A percentile compares a stretch with the other conserved stretches of the same genome.
These are phyloP conservation scores for Prunus campanulata DNA, from an alignment of 306 rosid genomes.

Conservation along the genomic window DNA sequence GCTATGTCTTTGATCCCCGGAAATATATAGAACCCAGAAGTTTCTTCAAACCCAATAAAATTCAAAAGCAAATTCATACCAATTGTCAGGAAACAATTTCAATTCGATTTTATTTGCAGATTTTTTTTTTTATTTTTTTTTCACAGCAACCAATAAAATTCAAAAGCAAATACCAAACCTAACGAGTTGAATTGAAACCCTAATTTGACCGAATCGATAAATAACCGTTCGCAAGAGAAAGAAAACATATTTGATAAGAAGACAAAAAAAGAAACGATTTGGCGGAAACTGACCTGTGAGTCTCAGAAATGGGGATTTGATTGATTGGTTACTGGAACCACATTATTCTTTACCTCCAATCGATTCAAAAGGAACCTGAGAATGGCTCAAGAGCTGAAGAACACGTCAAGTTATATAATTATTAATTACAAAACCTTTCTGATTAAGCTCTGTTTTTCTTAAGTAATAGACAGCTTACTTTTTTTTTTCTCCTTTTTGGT, in stretches of 20 bases:
- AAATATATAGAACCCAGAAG: not conserved
- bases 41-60: not conserved
- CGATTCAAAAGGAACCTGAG: not conserved
- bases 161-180: not conserved
- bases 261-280: not conserved
- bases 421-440: not conserved
- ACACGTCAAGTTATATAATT: not conserved
- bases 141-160: not conserved
- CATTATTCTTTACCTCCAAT: not conserved
- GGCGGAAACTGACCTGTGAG: not conserved
- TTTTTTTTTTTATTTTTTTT: not conserved
- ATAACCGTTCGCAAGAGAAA: not conserved
- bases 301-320: not conserved
- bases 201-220: not conserved
- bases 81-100: not conserved
- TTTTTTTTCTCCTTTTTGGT: no score
- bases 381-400: not conserved
- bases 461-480: no score
- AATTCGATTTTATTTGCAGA: not conserved
- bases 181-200: not conserved
- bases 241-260: not conserved
- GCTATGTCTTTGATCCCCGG: not conserved
- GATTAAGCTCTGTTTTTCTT: not conserved
- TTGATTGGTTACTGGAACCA: not conserved
- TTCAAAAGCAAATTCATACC: not conserved